Evolutionary conservation across 129 eudicot genomes (phyloP).

Genomic region (Escallonia rubra): DNA sequence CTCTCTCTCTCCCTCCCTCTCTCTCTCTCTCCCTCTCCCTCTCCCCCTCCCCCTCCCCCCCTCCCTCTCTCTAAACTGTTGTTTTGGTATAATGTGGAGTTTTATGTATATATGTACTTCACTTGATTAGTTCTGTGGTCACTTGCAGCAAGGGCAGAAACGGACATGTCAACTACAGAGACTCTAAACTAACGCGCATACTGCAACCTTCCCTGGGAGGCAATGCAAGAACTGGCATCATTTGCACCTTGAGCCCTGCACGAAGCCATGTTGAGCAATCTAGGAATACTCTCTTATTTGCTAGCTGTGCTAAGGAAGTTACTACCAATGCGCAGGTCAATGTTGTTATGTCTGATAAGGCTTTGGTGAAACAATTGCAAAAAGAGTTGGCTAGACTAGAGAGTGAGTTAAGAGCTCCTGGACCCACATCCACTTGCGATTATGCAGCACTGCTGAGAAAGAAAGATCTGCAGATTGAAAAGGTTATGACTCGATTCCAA

Average conservation of each 20-base stretch:
- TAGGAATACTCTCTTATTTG: slow-evolving; percentile 85
- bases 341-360: slow-evolving; percentile 98
- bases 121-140: neutral
- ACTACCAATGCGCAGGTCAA: slow-evolving; percentile 96
- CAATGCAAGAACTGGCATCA: slow-evolving; percentile 97
- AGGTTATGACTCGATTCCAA: slow-evolving; percentile 38
- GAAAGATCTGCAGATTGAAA: slow-evolving; percentile 92
- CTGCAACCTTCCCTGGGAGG: slow-evolving; percentile 97
- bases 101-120: neutral
- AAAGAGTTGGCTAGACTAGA: slow-evolving; percentile 93
- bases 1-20: neutral
- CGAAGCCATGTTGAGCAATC: slow-evolving; percentile 96
- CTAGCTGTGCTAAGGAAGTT: slow-evolving; percentile 95
- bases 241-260: slow-evolving; percentile 96
- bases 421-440: slow-evolving; percentile 49
- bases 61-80: no score
- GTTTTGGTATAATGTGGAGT: no score
- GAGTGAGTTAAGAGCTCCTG: slow-evolving; percentile 81
- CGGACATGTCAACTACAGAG: slow-evolving; percentile 95
- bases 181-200: slow-evolving; percentile 96
- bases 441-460: slow-evolving; percentile 63
- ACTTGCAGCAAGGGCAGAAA: slow-evolving; percentile 89
- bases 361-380: slow-evolving; percentile 94
- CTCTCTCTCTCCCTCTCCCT: neutral
- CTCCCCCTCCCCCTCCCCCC: neutral